Conservation (phyloP, 768 basidiomycete genomes). For the Tylopilus intermedius region DNA sequence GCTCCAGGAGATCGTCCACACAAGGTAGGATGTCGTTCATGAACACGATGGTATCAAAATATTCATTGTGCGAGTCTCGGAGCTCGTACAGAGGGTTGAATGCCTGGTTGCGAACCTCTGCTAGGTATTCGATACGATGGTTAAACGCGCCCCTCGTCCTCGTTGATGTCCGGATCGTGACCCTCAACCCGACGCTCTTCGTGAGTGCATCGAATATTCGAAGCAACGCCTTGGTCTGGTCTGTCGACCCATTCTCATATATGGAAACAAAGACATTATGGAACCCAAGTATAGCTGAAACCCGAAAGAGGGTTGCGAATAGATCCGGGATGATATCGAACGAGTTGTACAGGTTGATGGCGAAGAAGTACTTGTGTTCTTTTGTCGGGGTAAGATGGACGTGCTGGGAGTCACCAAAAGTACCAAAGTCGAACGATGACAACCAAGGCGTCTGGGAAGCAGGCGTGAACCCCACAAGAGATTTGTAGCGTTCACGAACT, state of each 20-base stretch:
- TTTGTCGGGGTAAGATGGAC: conserved; percentile 37
- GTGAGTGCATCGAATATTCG: conserved; percentile 94
- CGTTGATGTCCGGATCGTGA: conserved; percentile 89
- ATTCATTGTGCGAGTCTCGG: conserved; percentile 85
- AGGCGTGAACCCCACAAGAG: conserved; percentile 75
- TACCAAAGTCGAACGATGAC: conserved; percentile 43
- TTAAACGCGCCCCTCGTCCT: conserved; percentile 94
- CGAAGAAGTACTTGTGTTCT: conserved; percentile 98
- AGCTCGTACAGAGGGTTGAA: conserved; percentile 94
- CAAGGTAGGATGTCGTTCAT: conserved; percentile 99
- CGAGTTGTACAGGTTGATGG: conserved; percentile 99
- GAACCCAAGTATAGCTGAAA: conserved; percentile 87
- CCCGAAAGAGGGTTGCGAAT: conserved; percentile 92
- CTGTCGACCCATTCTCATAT: conserved; percentile 98
- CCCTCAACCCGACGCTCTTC: conserved; percentile 81
- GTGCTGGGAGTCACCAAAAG: conserved; percentile 39
- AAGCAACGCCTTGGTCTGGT: conserved; percentile 96
- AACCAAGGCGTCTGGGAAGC: conserved; percentile 59
- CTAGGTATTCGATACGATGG: conserved; percentile 99
- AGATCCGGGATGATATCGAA: conserved; percentile 98
- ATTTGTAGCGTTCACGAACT: conserved; percentile 75
- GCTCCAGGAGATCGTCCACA: conserved; percentile 93
- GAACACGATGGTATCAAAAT: conserved; percentile 95
- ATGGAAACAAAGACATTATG: conserved; percentile 98
- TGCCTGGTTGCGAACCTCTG: conserved; percentile 99